Evolutionary conservation across 129 eudicot genomes (phyloP).

Genomic region (Glebionis coronaria): DNA sequence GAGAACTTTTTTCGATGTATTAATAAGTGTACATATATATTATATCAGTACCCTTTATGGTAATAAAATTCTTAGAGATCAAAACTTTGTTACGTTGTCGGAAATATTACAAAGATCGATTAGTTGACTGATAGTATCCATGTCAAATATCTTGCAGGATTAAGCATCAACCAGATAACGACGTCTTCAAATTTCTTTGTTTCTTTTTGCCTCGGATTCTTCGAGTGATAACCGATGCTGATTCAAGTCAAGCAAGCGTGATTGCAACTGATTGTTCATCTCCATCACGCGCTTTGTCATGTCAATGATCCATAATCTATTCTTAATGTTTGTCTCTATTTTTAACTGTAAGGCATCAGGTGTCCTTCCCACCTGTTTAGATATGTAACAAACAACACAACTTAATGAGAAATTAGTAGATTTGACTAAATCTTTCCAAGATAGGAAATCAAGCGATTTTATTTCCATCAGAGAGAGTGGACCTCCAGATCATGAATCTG

Average conservation of each 20-base stretch:
- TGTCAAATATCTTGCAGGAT: no score
- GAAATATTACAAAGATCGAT: no score
- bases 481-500: slow-evolving; percentile 46
- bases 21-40: no score
- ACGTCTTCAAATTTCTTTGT: no score
- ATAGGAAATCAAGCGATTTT: no score
- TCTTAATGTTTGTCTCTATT: slow-evolving; percentile 31
- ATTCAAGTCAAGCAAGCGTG: slow-evolving; percentile 35
- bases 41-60: no score
- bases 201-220: slow-evolving; percentile 17
- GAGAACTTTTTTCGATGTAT: no score
- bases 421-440: neutral
- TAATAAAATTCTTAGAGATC: neutral
- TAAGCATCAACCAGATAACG: no score
- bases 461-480: neutral
- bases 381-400: neutral
- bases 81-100: no score
- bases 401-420: neutral
- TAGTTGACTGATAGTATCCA: no score
- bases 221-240: slow-evolving; percentile 21
- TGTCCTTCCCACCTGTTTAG: slow-evolving; percentile 30
- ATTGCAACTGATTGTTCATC: slow-evolving; percentile 34
- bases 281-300: slow-evolving; percentile 46
- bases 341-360: slow-evolving; percentile 41
- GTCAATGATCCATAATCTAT: slow-evolving; percentile 19